phyloP scores from a whole-genome alignment of 805 yeast genomes.

The Tetrapisispora nanseiensis region DNA sequence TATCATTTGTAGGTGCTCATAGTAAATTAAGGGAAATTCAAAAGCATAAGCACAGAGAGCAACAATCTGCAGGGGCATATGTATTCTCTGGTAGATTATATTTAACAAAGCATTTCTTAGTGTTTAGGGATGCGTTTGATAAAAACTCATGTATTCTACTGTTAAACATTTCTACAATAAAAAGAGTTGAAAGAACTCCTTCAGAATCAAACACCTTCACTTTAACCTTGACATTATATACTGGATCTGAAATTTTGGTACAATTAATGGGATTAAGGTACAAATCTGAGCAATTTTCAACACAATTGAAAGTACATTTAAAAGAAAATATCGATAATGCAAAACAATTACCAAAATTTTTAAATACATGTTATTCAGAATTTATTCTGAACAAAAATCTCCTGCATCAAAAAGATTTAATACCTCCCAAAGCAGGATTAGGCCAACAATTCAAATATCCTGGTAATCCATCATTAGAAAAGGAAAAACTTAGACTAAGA shows the following conservation, averaged over 20 bases:
- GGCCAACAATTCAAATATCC: slow-evolving; percentile 83
- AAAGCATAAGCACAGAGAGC: slow-evolving; percentile 2
- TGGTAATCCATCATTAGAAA: slow-evolving; percentile 67
- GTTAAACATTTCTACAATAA: slow-evolving; percentile 66
- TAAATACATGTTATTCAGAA: slow-evolving; percentile 75
- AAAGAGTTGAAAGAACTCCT: slow-evolving; percentile 80
- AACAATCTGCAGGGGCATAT: slow-evolving; percentile 19
- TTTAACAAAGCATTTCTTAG: slow-evolving; percentile 64
- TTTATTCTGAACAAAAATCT: slow-evolving; percentile 52
- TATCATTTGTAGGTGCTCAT: slow-evolving; percentile 29
- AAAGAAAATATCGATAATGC: slow-evolving; percentile 56
- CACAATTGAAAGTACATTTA: slow-evolving; percentile 48
- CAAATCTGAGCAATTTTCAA: slow-evolving; percentile 73
- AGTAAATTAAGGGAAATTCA: slow-evolving; percentile 11
- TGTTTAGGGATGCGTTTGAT: slow-evolving; percentile 66
- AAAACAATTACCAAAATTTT: slow-evolving; percentile 50
- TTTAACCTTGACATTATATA: slow-evolving; percentile 57
- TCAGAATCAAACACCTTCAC: slow-evolving; percentile 70
- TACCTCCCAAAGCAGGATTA: slow-evolving; percentile 71
- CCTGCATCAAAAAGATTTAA: slow-evolving; percentile 30
- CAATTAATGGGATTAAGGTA: slow-evolving; percentile 74
- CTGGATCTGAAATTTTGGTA: slow-evolving; percentile 51
- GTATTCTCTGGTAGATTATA: slow-evolving; percentile 55
- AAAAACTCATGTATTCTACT: slow-evolving; percentile 55
- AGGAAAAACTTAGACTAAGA: slow-evolving; percentile 79